Percentiles rank a stretch among this genome's conserved stretches.
Conservation (phyloP, 2,329 filamentous ascomycete genomes). For the Colletotrichum liaoningense region DNA sequence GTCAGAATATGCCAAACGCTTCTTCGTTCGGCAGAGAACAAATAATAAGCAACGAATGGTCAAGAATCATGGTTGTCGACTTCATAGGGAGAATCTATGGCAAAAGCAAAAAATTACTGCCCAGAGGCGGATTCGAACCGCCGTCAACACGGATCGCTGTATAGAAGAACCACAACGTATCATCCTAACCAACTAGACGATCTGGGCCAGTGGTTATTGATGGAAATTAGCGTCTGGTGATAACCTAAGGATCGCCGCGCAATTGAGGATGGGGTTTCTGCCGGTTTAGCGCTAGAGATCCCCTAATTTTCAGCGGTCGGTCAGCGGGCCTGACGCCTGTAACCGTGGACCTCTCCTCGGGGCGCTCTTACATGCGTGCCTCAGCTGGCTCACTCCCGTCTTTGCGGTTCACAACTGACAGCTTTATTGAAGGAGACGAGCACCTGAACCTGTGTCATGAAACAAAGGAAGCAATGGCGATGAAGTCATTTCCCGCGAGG, state of each 20-base stretch:
- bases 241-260: rapidly evolving
- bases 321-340: not conserved
- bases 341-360: not conserved
- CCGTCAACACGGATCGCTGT: slow-evolving; percentile 35
- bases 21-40: not conserved
- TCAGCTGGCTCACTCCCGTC: too few species aligned
- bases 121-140: slow-evolving; percentile 37
- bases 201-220: slow-evolving; percentile 12
- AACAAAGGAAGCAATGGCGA: not conserved
- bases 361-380: too few species aligned
- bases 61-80: too few species aligned
- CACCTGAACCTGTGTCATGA: not conserved
- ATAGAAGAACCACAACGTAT: slow-evolving; percentile 36
- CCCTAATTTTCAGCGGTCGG: not conserved
- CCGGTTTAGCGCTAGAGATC: not conserved
- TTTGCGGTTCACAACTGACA: too few species aligned
- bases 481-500: not conserved
- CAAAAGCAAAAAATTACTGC: slow-evolving; percentile 15
- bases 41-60: too few species aligned
- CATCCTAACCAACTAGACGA: slow-evolving; percentile 38
- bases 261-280: not conserved
- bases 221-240: rapidly evolving
- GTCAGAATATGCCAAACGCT: not conserved
- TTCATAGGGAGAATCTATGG: too few species aligned
- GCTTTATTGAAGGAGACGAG: not conserved